These are phyloP conservation scores for Boletus subluridellus DNA, from an alignment of 1,284 basidiomycete genomes.

Conservation along the genomic window DNA sequence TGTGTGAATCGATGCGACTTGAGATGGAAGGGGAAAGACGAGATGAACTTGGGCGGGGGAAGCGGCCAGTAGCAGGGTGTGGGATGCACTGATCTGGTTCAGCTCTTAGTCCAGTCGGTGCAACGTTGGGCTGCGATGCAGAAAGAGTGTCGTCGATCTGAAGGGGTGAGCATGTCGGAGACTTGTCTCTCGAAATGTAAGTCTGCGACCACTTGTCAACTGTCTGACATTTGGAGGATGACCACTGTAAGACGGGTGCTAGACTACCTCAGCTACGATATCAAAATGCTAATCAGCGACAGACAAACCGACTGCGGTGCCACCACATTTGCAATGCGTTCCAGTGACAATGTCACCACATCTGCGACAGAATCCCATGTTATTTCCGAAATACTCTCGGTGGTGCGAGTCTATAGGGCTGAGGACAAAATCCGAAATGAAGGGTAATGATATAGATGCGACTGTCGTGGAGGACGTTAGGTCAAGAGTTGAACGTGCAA, in stretches of 20 bases:
- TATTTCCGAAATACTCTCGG: neutral
- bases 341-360: constrained; percentile 75
- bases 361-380: constrained; percentile 76
- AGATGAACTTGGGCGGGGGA: constrained; percentile 47
- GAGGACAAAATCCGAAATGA: neutral
- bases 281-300: constrained; percentile 3
- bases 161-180: constrained; percentile 34
- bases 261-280: constrained; percentile 17
- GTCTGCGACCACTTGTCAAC: constrained; percentile 75
- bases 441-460: neutral
- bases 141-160: constrained; percentile 20
- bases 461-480: constrained; percentile 4
- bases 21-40: constrained; percentile 36
- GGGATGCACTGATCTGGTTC: constrained; percentile 13
- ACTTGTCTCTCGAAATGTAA: constrained; percentile 56
- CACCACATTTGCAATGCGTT: constrained; percentile 71
- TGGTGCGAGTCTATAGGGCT: neutral
- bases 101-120: constrained; percentile 4
- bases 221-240: constrained; percentile 39
- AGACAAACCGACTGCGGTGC: constrained; percentile 65
- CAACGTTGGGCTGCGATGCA: constrained; percentile 15
- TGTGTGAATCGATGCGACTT: constrained; percentile 55
- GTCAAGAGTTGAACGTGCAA: constrained; percentile 6
- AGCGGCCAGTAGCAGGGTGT: constrained; percentile 40
- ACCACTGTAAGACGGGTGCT: constrained; percentile 71